phyloP scores from a whole-genome alignment of 305 asterid species.

The Fraxinus velutina region DNA sequence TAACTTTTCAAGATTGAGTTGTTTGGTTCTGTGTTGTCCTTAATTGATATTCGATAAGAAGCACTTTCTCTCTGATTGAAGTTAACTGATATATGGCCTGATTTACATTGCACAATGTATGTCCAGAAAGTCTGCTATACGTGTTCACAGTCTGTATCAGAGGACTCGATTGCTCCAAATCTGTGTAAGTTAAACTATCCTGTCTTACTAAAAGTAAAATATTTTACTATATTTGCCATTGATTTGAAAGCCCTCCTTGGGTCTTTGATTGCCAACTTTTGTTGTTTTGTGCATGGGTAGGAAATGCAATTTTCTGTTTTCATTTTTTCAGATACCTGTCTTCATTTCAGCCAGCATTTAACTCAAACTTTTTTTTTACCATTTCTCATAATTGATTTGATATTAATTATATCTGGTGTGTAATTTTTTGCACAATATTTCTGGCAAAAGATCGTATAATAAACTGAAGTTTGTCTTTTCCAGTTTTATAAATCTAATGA shows the following conservation, averaged over 20 bases:
- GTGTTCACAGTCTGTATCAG: slow-evolving; percentile 70
- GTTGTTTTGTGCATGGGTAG: background rate
- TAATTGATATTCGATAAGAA: slow-evolving; percentile 12
- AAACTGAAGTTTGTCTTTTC: background rate
- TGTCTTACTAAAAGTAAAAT: background rate
- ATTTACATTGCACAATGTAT: slow-evolving; percentile 27
- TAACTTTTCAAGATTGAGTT: slow-evolving; percentile 7
- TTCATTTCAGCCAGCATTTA: background rate
- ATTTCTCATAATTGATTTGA: background rate
- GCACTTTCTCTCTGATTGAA: slow-evolving; percentile 3
- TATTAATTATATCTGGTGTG: background rate
- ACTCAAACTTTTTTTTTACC: background rate
- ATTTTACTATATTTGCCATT: background rate
- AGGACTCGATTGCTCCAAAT: slow-evolving; percentile 69
- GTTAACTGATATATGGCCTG: slow-evolving; percentile 5
- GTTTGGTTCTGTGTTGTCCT: slow-evolving; percentile 10
- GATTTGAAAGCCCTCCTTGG: background rate
- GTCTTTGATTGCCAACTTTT: slow-evolving; percentile 12
- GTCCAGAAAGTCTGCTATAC: slow-evolving; percentile 85
- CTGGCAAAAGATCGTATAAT: slow-evolving; percentile 3
- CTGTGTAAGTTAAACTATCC: slow-evolving; percentile 59
- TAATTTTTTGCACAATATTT: background rate
- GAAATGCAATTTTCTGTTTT: slow-evolving; percentile 1
- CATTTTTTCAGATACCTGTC: background rate
- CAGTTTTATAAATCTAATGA: background rate